Evolutionary conservation across 371 early-diverging fungal genomes (phyloP).

Genomic region (Sporodiniella umbellata): DNA sequence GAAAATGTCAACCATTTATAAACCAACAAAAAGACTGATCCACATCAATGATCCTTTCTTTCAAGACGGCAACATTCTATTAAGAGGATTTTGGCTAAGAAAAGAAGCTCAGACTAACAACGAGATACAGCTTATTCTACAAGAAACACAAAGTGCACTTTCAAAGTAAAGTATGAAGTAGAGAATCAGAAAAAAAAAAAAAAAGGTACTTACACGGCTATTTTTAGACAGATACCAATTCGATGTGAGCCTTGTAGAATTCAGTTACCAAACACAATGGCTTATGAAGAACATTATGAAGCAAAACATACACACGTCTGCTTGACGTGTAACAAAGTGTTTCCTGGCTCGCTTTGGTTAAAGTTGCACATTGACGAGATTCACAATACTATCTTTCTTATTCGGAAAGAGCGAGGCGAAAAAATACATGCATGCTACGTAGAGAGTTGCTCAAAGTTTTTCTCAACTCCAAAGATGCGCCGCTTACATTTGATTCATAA

Average conservation of each 20-base stretch:
- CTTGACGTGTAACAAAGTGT: constrained; percentile 42
- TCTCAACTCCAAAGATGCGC: constrained; percentile 51
- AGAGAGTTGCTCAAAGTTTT: constrained; percentile 52
- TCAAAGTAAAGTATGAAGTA: constrained; percentile 15
- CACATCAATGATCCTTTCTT: constrained; percentile 45
- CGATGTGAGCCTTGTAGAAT: constrained; percentile 22
- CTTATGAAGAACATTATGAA: constrained; percentile 61
- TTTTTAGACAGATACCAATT: constrained; percentile 13
- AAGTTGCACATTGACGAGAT: constrained; percentile 55
- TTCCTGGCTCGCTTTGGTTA: constrained; percentile 52
- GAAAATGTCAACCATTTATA: constrained; percentile 31
- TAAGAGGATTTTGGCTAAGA: constrained; percentile 49
- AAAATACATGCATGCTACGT: constrained; percentile 73
- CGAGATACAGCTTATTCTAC: constrained; percentile 21
- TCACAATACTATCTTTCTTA: constrained; percentile 47
- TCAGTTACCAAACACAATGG: constrained; percentile 23
- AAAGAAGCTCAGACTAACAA: constrained; percentile 13
- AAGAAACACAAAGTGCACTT: constrained; percentile 15
- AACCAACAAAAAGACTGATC: constrained; percentile 27
- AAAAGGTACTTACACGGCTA: constrained; percentile 12
- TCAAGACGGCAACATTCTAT: constrained; percentile 50
- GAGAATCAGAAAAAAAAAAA: too few species aligned
- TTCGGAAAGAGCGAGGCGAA: constrained; percentile 56
- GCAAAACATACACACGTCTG: constrained; percentile 53
- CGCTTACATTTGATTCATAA: constrained; percentile 63